phyloP scores from a whole-genome alignment of 352 stramenopile genomes.

The Phytopythium oedochilum region DNA sequence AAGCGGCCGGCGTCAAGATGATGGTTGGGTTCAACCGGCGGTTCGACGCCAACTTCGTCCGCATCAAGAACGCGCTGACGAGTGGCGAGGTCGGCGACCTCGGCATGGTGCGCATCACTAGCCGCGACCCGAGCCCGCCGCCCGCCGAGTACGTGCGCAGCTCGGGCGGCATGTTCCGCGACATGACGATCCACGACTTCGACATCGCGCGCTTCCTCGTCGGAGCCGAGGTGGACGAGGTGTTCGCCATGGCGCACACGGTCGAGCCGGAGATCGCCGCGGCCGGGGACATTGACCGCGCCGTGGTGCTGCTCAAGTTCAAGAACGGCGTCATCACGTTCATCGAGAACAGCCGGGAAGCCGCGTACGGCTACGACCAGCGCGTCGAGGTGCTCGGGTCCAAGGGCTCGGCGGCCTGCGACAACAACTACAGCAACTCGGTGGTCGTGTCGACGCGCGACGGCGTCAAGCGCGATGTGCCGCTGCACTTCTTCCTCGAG shows the following conservation, averaged over 20 bases:
- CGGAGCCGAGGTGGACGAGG: constrained; percentile 60
- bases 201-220: constrained; percentile 94
- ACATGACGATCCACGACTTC: constrained; percentile 97
- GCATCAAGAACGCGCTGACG: constrained; percentile 79
- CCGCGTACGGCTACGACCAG: constrained; percentile 92
- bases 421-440: constrained; percentile 91
- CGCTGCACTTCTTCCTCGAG: constrained; percentile 90
- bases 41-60: constrained; percentile 93
- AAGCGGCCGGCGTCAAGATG: constrained; percentile 84
- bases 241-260: constrained; percentile 31
- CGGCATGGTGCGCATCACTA: constrained; percentile 81
- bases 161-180: constrained; percentile 91
- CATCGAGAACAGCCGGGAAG: constrained; percentile 90
- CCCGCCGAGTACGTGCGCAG: constrained; percentile 41
- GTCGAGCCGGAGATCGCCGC: constrained; percentile 33
- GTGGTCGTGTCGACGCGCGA: constrained; percentile 20
- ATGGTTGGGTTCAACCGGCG: constrained; percentile 94
- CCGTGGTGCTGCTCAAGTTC: constrained; percentile 83
- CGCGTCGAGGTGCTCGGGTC: constrained; percentile 87
- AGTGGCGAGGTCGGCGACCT: constrained; percentile 87
- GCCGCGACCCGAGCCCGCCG: constrained; percentile 43
- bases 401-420: constrained; percentile 77
- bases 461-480: constrained; percentile 59
- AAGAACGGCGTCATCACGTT: constrained; percentile 74
- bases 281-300: constrained; percentile 81